Percentiles rank a stretch among this genome's conserved stretches.
Evolutionary conservation across 2,329 filamentous ascomycete species (phyloP).

Genomic region (Penicillium expansum): DNA sequence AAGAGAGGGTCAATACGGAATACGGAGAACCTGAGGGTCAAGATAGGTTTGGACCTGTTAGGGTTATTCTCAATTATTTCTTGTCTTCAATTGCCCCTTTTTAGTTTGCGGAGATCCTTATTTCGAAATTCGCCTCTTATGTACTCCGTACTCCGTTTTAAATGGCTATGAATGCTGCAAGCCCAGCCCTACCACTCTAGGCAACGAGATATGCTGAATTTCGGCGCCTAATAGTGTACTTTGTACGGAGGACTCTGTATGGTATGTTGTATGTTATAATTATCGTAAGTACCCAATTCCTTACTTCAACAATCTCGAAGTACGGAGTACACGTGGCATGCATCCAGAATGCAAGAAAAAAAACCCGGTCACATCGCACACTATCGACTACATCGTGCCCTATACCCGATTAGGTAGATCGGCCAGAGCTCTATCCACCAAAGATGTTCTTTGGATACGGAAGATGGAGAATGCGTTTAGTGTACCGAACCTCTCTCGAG

Average conservation of each 20-base stretch:
- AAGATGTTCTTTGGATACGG: background rate
- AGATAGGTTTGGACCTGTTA: too few relatives aligned
- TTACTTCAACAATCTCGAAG: background rate
- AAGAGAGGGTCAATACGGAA: background rate
- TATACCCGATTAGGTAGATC: slow-evolving; percentile 7
- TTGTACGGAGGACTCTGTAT: background rate
- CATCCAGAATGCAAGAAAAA: background rate
- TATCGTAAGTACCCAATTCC: too few relatives aligned
- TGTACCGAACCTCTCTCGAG: background rate
- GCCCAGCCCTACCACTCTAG: background rate
- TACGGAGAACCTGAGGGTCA: too few relatives aligned
- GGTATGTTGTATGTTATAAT: background rate
- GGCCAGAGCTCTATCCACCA: background rate
- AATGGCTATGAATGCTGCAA: too few relatives aligned
- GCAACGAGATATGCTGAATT: background rate
- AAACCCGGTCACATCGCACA: background rate
- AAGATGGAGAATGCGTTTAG: background rate
- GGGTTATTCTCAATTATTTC: background rate
- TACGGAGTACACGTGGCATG: slow-evolving; percentile 2
- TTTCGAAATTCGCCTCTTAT: too few relatives aligned
- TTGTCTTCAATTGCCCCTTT: background rate
- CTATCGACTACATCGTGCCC: background rate
- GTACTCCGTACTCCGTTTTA: too few relatives aligned
- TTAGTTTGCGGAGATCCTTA: background rate
- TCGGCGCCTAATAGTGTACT: background rate